Conservation (phyloP, 2,329 filamentous ascomycete species). For the Talaromyces sp. region DNA sequence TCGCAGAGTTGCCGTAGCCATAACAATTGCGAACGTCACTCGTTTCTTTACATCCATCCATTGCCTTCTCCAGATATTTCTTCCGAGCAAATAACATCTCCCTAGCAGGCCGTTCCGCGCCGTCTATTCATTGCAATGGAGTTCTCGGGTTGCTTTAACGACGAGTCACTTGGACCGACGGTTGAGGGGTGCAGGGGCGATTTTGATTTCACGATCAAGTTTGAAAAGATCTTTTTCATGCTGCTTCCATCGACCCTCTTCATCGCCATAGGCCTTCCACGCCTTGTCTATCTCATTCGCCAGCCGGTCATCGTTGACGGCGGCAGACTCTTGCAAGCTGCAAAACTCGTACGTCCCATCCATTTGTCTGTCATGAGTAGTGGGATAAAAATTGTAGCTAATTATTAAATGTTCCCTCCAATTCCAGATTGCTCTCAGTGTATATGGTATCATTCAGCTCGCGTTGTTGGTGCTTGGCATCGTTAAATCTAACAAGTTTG, state of each 20-base stretch:
- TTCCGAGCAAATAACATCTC: not conserved
- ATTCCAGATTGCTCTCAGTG: conserved; percentile 1
- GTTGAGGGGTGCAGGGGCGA: conserved; percentile 3
- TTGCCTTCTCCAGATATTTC: not conserved
- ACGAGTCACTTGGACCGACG: conserved; percentile 4
- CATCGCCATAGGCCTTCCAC: conserved; percentile 4
- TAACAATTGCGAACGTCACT: not conserved
- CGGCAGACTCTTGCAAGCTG: conserved; percentile 8
- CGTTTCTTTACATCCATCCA: not conserved
- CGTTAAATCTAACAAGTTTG: conserved; percentile 5
- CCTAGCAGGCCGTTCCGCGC: not conserved
- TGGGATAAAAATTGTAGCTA: not conserved
- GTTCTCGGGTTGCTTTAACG: conserved; percentile 5
- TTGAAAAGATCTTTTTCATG: conserved; percentile 3
- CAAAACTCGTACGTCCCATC: conserved; percentile 7
- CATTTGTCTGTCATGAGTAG: conserved; percentile 2
- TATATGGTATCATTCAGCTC: conserved; percentile 1
- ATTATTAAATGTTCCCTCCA: not conserved
- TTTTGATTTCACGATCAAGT: conserved; percentile 9
- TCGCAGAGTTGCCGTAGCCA: not conserved
- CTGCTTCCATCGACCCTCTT: not conserved
- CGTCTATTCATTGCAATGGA: conserved; percentile 5
- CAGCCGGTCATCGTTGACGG: not conserved
- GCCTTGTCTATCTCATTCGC: conserved; percentile 2
- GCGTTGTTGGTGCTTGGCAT: conserved; percentile 6